phyloP scores from a whole-genome alignment of 2,329 filamentous ascomycete species.

The Nemania bipapillata region DNA sequence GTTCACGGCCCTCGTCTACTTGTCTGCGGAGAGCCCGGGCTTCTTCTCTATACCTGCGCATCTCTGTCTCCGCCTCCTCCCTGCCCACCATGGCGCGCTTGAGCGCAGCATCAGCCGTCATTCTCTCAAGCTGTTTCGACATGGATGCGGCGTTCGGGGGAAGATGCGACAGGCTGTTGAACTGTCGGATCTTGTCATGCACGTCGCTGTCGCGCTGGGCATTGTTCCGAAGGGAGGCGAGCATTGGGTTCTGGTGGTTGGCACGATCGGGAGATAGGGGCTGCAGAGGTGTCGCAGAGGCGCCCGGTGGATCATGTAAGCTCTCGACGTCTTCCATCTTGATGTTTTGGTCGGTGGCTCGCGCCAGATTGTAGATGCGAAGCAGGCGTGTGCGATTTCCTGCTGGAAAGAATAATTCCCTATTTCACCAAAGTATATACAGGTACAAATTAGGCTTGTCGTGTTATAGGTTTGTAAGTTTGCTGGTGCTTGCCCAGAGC shows the following conservation, averaged over 20 bases:
- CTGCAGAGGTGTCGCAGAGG: slow-evolving; percentile 44
- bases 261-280: slow-evolving; percentile 48
- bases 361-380: background rate
- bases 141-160: slow-evolving; percentile 40
- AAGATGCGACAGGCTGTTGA: slow-evolving; percentile 48
- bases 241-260: slow-evolving; percentile 46
- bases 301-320: slow-evolving; percentile 43
- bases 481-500: background rate
- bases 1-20: slow-evolving; percentile 71
- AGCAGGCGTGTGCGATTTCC: background rate
- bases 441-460: background rate
- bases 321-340: slow-evolving; percentile 44
- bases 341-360: slow-evolving; percentile 28
- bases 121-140: slow-evolving; percentile 71
- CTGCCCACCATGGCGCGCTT: slow-evolving; percentile 74
- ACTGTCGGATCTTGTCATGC: slow-evolving; percentile 52
- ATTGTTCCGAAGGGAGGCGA: slow-evolving; percentile 39
- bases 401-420: background rate
- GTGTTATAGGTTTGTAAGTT: background rate
- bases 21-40: slow-evolving; percentile 65
- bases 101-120: slow-evolving; percentile 72
- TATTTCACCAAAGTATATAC: background rate
- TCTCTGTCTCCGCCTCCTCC: slow-evolving; percentile 77
- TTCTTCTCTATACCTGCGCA: slow-evolving; percentile 72
- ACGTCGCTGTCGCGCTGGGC: slow-evolving; percentile 50